Base-by-base conservation (phyloP, 1,139 yeast genomes). In the Wickerhamomyces sp. region DNA sequence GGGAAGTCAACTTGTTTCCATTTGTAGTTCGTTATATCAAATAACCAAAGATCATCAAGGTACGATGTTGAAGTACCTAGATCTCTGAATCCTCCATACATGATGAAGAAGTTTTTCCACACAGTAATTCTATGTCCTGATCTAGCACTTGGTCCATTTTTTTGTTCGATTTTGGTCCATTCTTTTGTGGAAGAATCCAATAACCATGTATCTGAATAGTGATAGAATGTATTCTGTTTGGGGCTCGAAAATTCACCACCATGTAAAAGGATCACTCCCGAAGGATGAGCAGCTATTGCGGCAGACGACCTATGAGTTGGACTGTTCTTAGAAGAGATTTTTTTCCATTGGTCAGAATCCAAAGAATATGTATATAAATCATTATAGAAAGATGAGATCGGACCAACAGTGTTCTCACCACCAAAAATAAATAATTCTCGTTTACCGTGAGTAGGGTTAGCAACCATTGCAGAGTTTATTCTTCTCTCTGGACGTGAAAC, bases 181-280 rank as follows among this genome's bases (percentile, higher is more conserved):
- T 89, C 96, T 54, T 86, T 88, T 14, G 83, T 70, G 25, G 76
- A 79, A 1, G 90, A 76, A 55, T 92, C 97, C 45, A 92, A 67
- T 39, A 90, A 71, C 97, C 97, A 92, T 4, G 96, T 84, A 57
- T 92, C 98, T 16, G 96, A 94, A 60, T 88, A 92, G 62, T 92
- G 98, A 61, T 92, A 94, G 61, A 92, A 92, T 0, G 97, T 88
- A 37, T 89, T 81, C 61, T 92, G 98, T 56, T 90, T 92, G 3
- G 97, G 97, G 7, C 96, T 86, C 2, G 97, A 87, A 54, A 92
- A 92, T 62, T 92, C 98, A 50, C 98, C 98, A 38, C 97, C 98
- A 66, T 88, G 92, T 70, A 92, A 64, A 45, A 92, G 64, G 20
- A 87, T 74, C 1, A 89, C 66, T 8, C 97, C 97, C 3, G 90